phyloP scores from a whole-genome alignment of 805 yeast species.

The Lipomyces anomalus region DNA sequence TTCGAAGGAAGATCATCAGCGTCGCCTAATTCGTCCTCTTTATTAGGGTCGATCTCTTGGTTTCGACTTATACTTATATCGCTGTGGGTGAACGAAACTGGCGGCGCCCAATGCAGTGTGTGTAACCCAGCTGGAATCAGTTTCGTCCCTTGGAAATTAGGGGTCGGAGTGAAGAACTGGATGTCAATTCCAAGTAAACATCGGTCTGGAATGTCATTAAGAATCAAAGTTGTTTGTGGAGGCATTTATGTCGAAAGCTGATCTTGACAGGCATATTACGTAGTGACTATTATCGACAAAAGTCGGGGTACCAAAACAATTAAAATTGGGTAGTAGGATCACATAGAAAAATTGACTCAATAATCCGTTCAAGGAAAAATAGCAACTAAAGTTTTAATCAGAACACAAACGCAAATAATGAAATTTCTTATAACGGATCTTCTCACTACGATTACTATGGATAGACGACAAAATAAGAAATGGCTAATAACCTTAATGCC shows the following conservation, averaged over 20 bases:
- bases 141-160: slow-evolving; percentile 46
- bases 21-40: slow-evolving; percentile 2
- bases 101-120: slow-evolving; percentile 46
- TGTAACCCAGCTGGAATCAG: slow-evolving; percentile 48
- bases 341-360: neutral
- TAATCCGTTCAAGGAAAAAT: neutral
- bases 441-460: no score
- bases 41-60: neutral
- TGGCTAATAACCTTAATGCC: no score
- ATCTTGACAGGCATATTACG: neutral
- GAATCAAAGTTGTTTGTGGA: slow-evolving; percentile 31
- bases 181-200: slow-evolving; percentile 46
- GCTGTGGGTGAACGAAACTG: neutral
- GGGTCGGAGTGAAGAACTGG: slow-evolving; percentile 42
- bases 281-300: slow-evolving; percentile 1
- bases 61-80: neutral
- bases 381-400: no score
- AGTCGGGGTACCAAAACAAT: slow-evolving; percentile 1
- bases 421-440: neutral
- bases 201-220: slow-evolving; percentile 33
- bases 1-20: slow-evolving; percentile 2
- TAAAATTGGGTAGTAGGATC: neutral
- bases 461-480: no score
- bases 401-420: neutral
- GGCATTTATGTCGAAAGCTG: slow-evolving; percentile 18